Base-by-base conservation (phyloP, 768 basidiomycete genomes). In the Pleurotus platypus region DNA sequence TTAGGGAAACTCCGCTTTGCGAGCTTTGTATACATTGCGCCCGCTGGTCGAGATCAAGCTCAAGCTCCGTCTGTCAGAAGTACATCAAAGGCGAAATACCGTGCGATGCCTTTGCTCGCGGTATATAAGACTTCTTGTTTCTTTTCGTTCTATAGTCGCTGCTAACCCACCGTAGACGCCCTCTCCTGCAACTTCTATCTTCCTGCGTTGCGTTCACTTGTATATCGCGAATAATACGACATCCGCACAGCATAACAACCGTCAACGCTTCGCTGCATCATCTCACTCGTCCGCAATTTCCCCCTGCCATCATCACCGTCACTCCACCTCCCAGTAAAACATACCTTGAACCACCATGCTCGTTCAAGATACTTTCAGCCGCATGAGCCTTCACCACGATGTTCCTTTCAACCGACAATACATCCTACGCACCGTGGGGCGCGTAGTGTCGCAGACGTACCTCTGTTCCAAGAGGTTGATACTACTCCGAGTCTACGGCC, bases 371-470 rank as follows among this genome's bases (percentile, higher is more conserved):
- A n/a, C 27, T 9, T 13, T 39, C 51, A 37, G 42, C 12, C 51
- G 20, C 39, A 37, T 54, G 16, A 22, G 24, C 24, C 18, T 39
- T 38, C 39, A 39, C 5, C 51, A 54, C 39, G 18, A 54, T 8
- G 9, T 42, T 9, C 51, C 35, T 20, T 22, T 20, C 16, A 43
- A 54, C 27, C 51, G 51, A 11, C 37, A 42, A 18, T 16, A 18
- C 37, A 39, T n/a, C 37, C 13, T 54, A 20, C 51, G 51, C 18
- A 42, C 51, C 35, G 26, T 68, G n/a, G 47, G 64, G 43, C 70
- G 66, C 4, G 62, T 71, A 55, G 55, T 70, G 50, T 27, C 66
- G 27, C 67, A 66, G 46, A 71, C 70, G 16, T 61, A 70, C 48
- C 57, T 62, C 40, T 71, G 67, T 58, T 63, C 66, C 16, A 66